These are phyloP conservation scores for Apium graveolens DNA, from an alignment of 129 eudicot genomes.

Conservation along the genomic window DNA sequence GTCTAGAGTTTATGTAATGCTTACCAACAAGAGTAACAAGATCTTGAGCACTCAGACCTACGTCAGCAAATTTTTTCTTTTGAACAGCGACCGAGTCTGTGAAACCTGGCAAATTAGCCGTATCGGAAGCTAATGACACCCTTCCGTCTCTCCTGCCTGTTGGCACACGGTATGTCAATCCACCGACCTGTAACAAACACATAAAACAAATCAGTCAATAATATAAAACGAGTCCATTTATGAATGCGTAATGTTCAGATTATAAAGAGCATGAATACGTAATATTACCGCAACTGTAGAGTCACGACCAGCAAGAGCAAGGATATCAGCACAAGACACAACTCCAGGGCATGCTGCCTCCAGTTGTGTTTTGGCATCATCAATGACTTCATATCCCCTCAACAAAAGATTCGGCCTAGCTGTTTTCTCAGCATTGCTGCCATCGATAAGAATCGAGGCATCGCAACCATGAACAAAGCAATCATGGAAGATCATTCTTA, in stretches of 20 bases:
- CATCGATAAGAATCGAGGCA: constrained; percentile 5
- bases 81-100: constrained; percentile 38
- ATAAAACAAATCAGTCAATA: neutral
- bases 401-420: neutral
- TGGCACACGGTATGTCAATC: constrained; percentile 25
- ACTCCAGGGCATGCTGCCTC: constrained; percentile 8
- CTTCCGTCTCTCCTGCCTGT: constrained; percentile 71
- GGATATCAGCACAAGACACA: constrained; percentile 10
- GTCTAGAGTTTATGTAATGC: neutral
- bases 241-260: too few relatives aligned
- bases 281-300: neutral
- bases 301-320: constrained; percentile 12
- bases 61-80: constrained; percentile 34
- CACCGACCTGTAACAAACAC: constrained; percentile 1
- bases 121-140: constrained; percentile 55
- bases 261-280: neutral
- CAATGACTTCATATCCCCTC: constrained; percentile 12
- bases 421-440: neutral
- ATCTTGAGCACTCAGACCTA: constrained; percentile 54
- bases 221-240: too few relatives aligned
- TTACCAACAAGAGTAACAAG: constrained; percentile 73
- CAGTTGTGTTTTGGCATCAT: constrained; percentile 4
- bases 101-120: constrained; percentile 43
- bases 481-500: constrained; percentile 8
- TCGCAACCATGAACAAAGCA: constrained; percentile 7